phyloP scores from a whole-genome alignment of 2,329 filamentous ascomycete genomes.

The Pseudocercospora macadamiae region DNA sequence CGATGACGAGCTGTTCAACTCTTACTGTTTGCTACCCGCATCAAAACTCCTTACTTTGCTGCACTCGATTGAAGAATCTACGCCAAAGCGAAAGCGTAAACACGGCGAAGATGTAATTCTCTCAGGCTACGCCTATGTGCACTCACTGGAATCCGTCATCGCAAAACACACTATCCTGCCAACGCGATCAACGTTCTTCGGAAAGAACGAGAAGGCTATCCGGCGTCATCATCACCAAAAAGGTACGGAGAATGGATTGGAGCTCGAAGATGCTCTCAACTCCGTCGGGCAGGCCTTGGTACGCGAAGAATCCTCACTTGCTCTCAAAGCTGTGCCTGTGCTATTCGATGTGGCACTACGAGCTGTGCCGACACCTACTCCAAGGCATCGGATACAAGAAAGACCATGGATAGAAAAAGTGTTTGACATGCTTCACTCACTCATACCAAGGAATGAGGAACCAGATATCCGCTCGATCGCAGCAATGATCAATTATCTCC shows the following conservation, averaged over 20 bases:
- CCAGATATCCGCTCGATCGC: slow-evolving; percentile 31
- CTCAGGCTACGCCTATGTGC: background rate
- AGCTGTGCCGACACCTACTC: slow-evolving; percentile 44
- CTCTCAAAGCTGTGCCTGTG: slow-evolving; percentile 21
- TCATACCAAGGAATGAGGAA: slow-evolving; percentile 27
- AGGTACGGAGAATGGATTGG: background rate
- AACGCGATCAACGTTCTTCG: slow-evolving; percentile 43
- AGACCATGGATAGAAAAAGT: slow-evolving; percentile 49
- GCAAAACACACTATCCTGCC: slow-evolving; percentile 49
- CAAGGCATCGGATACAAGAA: slow-evolving; percentile 45
- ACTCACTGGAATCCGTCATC: slow-evolving; percentile 33
- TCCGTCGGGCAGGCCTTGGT: slow-evolving; percentile 8
- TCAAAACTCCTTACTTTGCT: slow-evolving; percentile 22
- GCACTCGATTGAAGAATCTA: background rate
- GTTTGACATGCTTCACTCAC: slow-evolving; percentile 43
- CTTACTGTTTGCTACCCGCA: slow-evolving; percentile 30
- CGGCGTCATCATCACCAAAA: background rate
- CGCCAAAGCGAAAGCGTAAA: slow-evolving; percentile 27
- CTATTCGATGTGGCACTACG: slow-evolving; percentile 48
- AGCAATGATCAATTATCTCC: slow-evolving; percentile 31
- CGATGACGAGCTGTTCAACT: slow-evolving; percentile 34
- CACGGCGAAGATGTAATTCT: slow-evolving; percentile 2
- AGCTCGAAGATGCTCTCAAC: background rate
- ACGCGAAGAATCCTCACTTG: background rate
- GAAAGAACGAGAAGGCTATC: slow-evolving; percentile 14